Base-by-base conservation (phyloP, 805 yeast genomes). In the Saccharomyces cerevisiae region DNA sequence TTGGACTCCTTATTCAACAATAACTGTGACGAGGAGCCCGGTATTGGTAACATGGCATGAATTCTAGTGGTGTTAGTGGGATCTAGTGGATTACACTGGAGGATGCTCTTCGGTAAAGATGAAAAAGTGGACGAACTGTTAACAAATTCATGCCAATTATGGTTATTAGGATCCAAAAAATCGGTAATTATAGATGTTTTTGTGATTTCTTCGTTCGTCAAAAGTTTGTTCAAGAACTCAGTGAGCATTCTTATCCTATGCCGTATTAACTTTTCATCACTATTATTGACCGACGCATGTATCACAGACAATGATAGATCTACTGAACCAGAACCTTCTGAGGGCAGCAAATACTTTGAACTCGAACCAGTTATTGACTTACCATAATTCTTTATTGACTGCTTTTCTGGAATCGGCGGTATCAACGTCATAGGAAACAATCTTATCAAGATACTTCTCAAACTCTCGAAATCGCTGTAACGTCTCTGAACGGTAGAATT, bases 381-480 rank as follows among this genome's bases (percentile, higher is more conserved):
- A 21, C 72, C 61, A 53, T 67, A 68, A 30, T 64, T 68, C 51
- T 65, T 70, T 5, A 70, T 57, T 9, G 66, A 58, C 55, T 87
- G 91, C 67, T 87, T 87, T 73, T 84, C 88, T 0, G 99, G 99
- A n/a, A 94, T 89, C 0, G 97, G 96, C 2, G 99, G 98, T 1
- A 94, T 79, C 3, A 94, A 77, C 5, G 83, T 72, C 41, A 92
- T 82, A 1, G 98, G 97, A 62, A 87, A 90, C 31, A 88, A 72
- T 62, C 83, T 83, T 4, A 82, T 74, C 27, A 94, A 76, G 2
- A 85, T 79, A 47, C 78, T 82, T 52, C 97, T 73, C 30, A 94
- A 76, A 53, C 86, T 79, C 64, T 89, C 97, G 69, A 94, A 94
- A 66, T 94, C 99, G 48, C 96, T 87, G 69, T 92, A 94, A 48